These are phyloP conservation scores for Leucocoprinus sp. DNA, from an alignment of 768 basidiomycete genomes.

Conservation along the genomic window DNA sequence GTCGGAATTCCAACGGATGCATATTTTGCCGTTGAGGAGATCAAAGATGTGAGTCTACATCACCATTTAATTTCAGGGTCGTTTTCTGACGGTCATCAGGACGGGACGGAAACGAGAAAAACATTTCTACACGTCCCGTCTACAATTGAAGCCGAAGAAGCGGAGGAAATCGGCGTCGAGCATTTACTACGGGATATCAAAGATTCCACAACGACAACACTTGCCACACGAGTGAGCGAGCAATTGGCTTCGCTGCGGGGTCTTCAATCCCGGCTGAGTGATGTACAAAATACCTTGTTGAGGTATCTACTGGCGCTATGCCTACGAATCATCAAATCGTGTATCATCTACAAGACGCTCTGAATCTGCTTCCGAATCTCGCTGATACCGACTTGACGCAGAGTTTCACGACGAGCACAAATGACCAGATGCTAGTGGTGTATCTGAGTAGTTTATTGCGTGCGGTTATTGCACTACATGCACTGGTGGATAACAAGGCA, in stretches of 20 bases:
- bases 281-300: conserved; percentile 82
- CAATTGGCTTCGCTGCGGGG: conserved; percentile 89
- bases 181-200: conserved; percentile 96
- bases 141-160: conserved; percentile 88
- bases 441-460: conserved; percentile 87
- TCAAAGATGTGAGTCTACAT: conserved; percentile 80
- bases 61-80: neutral
- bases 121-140: conserved; percentile 87
- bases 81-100: conserved; percentile 30
- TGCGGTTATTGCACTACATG: conserved; percentile 87
- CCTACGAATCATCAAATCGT: conserved; percentile 95
- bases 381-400: conserved; percentile 54
- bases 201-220: conserved; percentile 89
- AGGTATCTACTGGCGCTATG: conserved; percentile 72
- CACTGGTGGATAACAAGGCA: conserved; percentile 83
- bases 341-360: conserved; percentile 90
- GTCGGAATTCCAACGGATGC: conserved; percentile 96
- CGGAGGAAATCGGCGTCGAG: conserved; percentile 97
- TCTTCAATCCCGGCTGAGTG: conserved; percentile 74
- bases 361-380: conserved; percentile 89
- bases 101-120: conserved; percentile 80
- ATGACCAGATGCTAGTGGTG: conserved; percentile 89
- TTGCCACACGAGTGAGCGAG: conserved; percentile 85
- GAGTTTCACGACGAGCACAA: conserved; percentile 83
- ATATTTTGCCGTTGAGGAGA: conserved; percentile 97